Evolutionary conservation across 1,139 yeast genomes (phyloP), one percentile per base, ranked within the genome.

Genomic region (Protomyces gravidus): DNA sequence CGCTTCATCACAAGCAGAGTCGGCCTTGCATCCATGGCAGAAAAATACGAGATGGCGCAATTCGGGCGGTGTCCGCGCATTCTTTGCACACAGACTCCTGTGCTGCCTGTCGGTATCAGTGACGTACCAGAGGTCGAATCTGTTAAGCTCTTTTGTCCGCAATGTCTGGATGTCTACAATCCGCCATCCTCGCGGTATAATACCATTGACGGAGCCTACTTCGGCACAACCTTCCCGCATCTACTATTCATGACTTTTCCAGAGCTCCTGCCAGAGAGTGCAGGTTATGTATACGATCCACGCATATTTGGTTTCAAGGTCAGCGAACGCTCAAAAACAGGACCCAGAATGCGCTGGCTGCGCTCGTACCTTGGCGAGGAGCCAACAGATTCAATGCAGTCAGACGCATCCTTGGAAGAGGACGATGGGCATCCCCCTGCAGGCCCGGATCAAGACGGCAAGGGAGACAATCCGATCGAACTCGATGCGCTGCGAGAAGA

Each of bases 191-290:
- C 94, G 21, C 78, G 96, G 64, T 90, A 87, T 72, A 76, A 87
- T 64, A 87, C 87, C 69, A 82, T 92, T 55, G 98, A 92, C 71
- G 98, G 98, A 3, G 96, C 97, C 0, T 92, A 85, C 68, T 92
- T 94, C 75, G 98, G 98, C 5, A 89, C 97, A 1, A 85, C 95
- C 30, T 92, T 92, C 74, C 95, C 96, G 0, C 97, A 96, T 1
- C 79, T 92, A 65, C 86, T 92, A 67, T 82, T 92, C 61, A 87
- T 89, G 70, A 86, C 89, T 79, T 89, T 85, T 73, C 90, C 95
- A 5, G 97, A 89, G 65, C 81, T 90, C 7, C 40, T 50, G 15
- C 63, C 63, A 7, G 21, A 48, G 15, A 21, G 30, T 17, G 23
- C 56, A 7, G 42, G 32, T 7, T 36, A 32, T 11, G 25, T 62